phyloP scores from a whole-genome alignment of 768 basidiomycete genomes.

The Xanthoconium stramineum region DNA sequence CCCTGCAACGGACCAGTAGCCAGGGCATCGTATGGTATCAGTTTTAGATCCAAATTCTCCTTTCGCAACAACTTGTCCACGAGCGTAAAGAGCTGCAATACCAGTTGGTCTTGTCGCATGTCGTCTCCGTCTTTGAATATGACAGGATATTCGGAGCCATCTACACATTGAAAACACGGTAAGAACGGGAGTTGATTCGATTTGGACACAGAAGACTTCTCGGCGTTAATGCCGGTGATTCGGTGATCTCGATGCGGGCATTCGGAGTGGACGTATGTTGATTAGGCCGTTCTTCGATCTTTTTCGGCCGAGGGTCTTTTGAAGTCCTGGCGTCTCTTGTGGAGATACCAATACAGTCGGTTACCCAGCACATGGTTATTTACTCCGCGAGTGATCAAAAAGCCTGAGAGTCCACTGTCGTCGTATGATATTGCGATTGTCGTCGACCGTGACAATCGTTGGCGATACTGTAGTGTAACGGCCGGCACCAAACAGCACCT shows the following conservation, averaged over 20 bases:
- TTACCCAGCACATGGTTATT: constrained; percentile 85
- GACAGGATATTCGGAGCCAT: constrained; percentile 84
- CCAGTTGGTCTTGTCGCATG: constrained; percentile 96
- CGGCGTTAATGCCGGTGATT: constrained; percentile 86
- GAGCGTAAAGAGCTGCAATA: constrained; percentile 96
- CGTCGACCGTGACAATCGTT: constrained; percentile 67
- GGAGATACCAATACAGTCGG: constrained; percentile 91
- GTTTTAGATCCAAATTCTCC: constrained; percentile 90
- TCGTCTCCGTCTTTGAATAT: constrained; percentile 99
- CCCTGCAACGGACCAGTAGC: constrained; percentile 91
- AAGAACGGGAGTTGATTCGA: constrained; percentile 92
- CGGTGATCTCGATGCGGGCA: constrained; percentile 78
- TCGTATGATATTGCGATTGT: constrained; percentile 80
- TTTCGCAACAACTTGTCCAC: constrained; percentile 94
- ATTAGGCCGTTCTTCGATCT: constrained; percentile 89
- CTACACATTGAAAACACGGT: constrained; percentile 83
- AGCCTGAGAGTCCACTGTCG: constrained; percentile 91
- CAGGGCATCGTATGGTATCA: constrained; percentile 89
- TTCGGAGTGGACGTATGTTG: constrained; percentile 77
- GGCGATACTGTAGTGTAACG: no score
- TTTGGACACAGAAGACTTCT: constrained; percentile 95
- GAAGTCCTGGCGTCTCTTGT: constrained; percentile 85
- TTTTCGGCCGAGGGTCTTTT: constrained; percentile 93
- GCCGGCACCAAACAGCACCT: no score
- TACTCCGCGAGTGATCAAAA: constrained; percentile 83